Percentiles rank a stretch among this genome's conserved stretches.
These are phyloP conservation scores for Hydnomerulius pinastri DNA, from an alignment of 768 basidiomycete species.

Conservation along the genomic window DNA sequence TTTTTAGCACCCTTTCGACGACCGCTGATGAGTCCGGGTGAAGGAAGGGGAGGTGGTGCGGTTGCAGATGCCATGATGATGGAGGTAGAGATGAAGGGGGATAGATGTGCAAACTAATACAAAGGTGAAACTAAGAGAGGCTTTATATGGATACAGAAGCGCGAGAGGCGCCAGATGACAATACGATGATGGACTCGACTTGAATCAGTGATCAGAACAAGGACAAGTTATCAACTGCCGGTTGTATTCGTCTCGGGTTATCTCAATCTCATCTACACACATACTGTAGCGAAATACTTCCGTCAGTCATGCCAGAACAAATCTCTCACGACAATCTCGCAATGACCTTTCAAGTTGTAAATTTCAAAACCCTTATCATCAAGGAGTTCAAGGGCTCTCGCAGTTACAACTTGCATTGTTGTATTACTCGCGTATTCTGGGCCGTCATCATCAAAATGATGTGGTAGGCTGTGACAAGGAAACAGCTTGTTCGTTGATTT, in stretches of 20 bases:
- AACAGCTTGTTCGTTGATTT: no score
- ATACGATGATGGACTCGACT: background rate
- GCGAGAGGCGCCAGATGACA: background rate
- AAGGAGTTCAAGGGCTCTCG: no score
- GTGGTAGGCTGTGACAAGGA: no score
- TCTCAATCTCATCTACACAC: background rate
- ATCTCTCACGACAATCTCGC: no score
- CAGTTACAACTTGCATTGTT: no score
- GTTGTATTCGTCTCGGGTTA: background rate
- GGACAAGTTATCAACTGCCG: background rate
- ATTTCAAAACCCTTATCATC: no score
- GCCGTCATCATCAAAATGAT: no score
- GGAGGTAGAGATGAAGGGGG: background rate
- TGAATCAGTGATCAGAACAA: background rate
- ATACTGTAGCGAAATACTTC: background rate
- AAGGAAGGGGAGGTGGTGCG: conserved; percentile 29
- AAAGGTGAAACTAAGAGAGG: background rate
- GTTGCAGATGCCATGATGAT: conserved; percentile 2
- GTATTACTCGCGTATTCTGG: no score
- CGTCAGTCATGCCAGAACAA: background rate
- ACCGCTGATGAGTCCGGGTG: conserved; percentile 44
- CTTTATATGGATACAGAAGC: background rate
- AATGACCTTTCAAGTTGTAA: no score
- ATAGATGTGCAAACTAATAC: background rate
- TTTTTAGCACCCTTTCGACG: conserved; percentile 66